Base-by-base conservation (phyloP, 139 green algal species). In the Volvox africanus region DNA sequence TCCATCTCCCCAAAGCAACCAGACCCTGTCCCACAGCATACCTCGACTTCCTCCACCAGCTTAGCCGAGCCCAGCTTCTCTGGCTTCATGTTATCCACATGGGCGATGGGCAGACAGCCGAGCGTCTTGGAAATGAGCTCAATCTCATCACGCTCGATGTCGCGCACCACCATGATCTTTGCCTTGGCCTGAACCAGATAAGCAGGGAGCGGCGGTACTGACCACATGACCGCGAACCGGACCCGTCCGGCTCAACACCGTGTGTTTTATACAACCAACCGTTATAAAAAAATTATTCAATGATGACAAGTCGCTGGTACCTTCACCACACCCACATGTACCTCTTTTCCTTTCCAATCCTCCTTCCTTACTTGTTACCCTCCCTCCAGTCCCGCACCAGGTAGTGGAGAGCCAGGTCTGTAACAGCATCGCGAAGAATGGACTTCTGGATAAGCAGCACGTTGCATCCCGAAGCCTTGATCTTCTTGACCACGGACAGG, bases 391-490 rank as follows among this genome's bases (percentile, higher is more conserved):
- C 0, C 33, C 95, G 24, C 61, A 96, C 98, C 93, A 99, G 94
- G 94, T 99, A 99, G 92, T 99, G 98, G 86, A 99, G 95, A 21
- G 97, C 97, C 19, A 99, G 96, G 91, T 99, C 98, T 21, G 98
- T 99, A 32, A 98, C 95, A 0, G 98, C 98, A 88, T 99, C 98
- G 11, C 98, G 92, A 92, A 99, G 94, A 91, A 99, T 99, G 89
- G 93, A 97, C 94, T 99, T 99, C 91, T 99, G 98, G 61, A 99
- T 98, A 36, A 99, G 96, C 92, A 99, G 93, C 86, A 99, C 98
- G 91, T 99, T 99, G 96, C 96, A 98, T 35, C 98, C 98, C 28
- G 86, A 95, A 33, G 97, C 97, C 80, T 96, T 96, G 95, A 99
- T 99, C 95, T 99, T 99, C 96, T 99, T 99, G 44, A 99, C 97